These are phyloP conservation scores for Gamsiella multidivaricata DNA, from an alignment of 192 early-diverging fungal genomes.

Conservation along the genomic window DNA sequence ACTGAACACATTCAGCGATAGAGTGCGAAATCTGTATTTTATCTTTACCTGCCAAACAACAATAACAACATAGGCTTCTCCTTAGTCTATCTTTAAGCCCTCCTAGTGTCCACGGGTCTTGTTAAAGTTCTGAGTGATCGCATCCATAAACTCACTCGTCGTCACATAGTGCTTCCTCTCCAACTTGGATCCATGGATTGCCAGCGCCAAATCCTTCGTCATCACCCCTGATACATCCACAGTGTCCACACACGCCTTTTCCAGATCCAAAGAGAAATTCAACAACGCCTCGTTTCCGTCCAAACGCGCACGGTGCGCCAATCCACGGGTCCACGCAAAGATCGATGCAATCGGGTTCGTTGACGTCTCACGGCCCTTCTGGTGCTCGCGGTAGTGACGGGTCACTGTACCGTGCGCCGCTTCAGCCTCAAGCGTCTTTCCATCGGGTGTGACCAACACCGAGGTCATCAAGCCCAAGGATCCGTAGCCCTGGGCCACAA, in stretches of 20 bases:
- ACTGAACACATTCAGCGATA: too few relatives aligned
- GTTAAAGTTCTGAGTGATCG: conserved; percentile 71
- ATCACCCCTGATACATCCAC: conserved; percentile 85
- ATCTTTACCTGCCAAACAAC: too few relatives aligned
- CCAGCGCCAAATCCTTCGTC: conserved; percentile 95
- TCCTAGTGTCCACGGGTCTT: conserved; percentile 41
- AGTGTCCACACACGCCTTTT: conserved; percentile 88
- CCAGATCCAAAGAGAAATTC: conserved; percentile 82
- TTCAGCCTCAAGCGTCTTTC: conserved; percentile 92
- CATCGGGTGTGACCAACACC: conserved; percentile 90
- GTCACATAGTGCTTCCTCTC: conserved; percentile 89
- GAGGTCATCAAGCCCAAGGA: conserved; percentile 97
- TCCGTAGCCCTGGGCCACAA: conserved; percentile 93
- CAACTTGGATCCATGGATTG: conserved; percentile 85
- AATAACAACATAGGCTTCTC: too few relatives aligned
- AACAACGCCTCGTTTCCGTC: conserved; percentile 84
- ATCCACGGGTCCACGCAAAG: conserved; percentile 94
- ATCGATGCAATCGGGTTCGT: conserved; percentile 98
- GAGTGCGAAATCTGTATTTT: too few relatives aligned
- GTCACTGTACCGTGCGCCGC: conserved; percentile 97
- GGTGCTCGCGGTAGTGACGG: conserved; percentile 91
- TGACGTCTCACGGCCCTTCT: conserved; percentile 93
- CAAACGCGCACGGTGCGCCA: conserved; percentile 93
- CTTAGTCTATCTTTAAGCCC: too few relatives aligned
- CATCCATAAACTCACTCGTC: conserved; percentile 90